These are phyloP conservation scores for Ustilago shanxiensis DNA, from an alignment of 1,284 basidiomycete species.

Conservation along the genomic window DNA sequence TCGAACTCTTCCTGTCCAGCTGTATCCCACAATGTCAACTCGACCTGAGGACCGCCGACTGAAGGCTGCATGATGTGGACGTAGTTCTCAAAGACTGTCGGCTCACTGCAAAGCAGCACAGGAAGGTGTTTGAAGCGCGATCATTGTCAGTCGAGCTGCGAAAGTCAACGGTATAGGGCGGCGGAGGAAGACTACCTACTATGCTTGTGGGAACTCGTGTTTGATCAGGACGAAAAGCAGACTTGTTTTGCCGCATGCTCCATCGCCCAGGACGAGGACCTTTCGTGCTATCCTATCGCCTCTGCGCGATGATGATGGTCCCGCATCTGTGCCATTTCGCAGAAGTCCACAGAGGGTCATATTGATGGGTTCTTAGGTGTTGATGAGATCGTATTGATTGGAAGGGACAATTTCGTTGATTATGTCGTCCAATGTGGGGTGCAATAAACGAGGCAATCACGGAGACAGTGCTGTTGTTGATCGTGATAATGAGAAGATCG, in stretches of 20 bases:
- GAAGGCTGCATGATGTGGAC: slow-evolving; percentile 74
- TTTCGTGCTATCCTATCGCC: slow-evolving; percentile 71
- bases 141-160: neutral
- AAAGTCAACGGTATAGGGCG: neutral
- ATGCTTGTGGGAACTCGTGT: slow-evolving; percentile 54
- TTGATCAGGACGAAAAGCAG: slow-evolving; percentile 47
- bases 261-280: slow-evolving; percentile 87
- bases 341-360: slow-evolving; percentile 34
- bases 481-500: neutral
- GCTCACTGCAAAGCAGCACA: slow-evolving; percentile 45
- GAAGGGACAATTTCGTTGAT: neutral
- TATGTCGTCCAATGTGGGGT: neutral
- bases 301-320: neutral
- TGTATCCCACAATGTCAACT: slow-evolving; percentile 95
- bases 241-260: slow-evolving; percentile 53
- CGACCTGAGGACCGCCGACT: slow-evolving; percentile 81
- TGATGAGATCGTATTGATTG: neutral
- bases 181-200: slow-evolving; percentile 21
- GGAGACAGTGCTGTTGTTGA: neutral
- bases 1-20: slow-evolving; percentile 98
- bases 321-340: neutral
- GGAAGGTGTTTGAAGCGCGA: neutral
- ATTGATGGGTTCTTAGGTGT: neutral
- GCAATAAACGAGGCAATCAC: neutral
- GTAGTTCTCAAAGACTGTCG: slow-evolving; percentile 80